phyloP scores from a whole-genome alignment of 495 filamentous ascomycete species.

The Penicillium antarcticum region DNA sequence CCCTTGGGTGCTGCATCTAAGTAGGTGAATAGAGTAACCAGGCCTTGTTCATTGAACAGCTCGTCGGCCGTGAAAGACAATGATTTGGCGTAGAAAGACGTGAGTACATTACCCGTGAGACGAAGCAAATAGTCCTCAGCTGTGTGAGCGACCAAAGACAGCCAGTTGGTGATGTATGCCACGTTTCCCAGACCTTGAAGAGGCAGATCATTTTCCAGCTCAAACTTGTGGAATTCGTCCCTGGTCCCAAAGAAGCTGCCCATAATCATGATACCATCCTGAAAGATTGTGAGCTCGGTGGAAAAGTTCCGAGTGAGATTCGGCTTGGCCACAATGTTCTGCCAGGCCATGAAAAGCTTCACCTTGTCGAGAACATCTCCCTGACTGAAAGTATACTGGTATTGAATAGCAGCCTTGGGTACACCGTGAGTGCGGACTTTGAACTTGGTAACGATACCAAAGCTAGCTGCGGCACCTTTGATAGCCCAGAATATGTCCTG shows the following conservation, averaged over 20 bases:
- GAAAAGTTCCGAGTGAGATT: slow-evolving; percentile 52
- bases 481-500: slow-evolving; percentile 53
- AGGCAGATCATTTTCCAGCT: slow-evolving; percentile 26
- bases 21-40: slow-evolving; percentile 40
- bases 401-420: slow-evolving; percentile 31
- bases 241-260: slow-evolving; percentile 42
- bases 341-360: slow-evolving; percentile 36
- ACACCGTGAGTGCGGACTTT: slow-evolving; percentile 38
- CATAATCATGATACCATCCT: slow-evolving; percentile 27
- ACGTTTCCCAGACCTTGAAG: slow-evolving; percentile 22
- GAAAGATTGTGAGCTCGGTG: slow-evolving; percentile 29
- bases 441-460: slow-evolving; percentile 49
- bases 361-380: slow-evolving; percentile 28
- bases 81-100: slow-evolving; percentile 44
- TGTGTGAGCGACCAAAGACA: slow-evolving; percentile 43
- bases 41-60: slow-evolving; percentile 26
- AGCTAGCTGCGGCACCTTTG: slow-evolving; percentile 42
- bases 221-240: slow-evolving; percentile 34
- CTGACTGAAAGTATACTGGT: slow-evolving; percentile 35
- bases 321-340: slow-evolving; percentile 35
- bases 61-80: slow-evolving; percentile 49
- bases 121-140: slow-evolving; percentile 39
- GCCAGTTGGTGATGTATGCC: slow-evolving; percentile 49
- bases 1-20: slow-evolving; percentile 45
- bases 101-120: slow-evolving; percentile 25